Conservation (phyloP, 345 rosid genomes). For the Laguncularia racemosa region DNA sequence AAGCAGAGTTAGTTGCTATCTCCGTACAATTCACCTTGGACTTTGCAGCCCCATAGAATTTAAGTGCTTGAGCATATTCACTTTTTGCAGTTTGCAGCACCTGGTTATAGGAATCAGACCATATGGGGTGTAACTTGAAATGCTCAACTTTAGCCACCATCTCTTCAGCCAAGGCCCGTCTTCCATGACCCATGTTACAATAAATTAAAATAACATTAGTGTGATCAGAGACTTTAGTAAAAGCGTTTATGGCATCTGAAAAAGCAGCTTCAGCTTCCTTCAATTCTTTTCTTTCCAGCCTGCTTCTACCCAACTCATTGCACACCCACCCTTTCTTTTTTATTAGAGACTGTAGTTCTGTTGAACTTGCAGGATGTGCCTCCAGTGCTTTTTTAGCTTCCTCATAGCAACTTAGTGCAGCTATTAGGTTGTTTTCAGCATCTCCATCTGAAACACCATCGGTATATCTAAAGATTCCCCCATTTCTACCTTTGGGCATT, state of each 20-base stretch:
- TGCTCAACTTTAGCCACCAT: slow-evolving; percentile 57
- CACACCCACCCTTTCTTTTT: slow-evolving; percentile 91
- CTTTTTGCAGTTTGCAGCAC: slow-evolving; percentile 55
- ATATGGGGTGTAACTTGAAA: slow-evolving; percentile 36
- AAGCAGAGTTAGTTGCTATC: slow-evolving; percentile 25
- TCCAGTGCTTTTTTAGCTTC: slow-evolving; percentile 66
- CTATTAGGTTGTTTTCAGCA: slow-evolving; percentile 55
- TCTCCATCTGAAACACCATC: slow-evolving; percentile 35
- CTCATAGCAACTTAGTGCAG: slow-evolving; percentile 64
- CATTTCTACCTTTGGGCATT: slow-evolving; percentile 29
- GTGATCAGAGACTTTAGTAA: slow-evolving; percentile 68
- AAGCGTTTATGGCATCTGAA: slow-evolving; percentile 70
- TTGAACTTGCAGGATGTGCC: slow-evolving; percentile 43
- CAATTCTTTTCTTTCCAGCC: slow-evolving; percentile 62
- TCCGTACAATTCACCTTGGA: slow-evolving; percentile 40
- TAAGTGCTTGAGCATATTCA: slow-evolving; percentile 70
- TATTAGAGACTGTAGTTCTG: slow-evolving; percentile 48
- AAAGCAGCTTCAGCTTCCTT: slow-evolving; percentile 71
- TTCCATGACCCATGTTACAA: slow-evolving; percentile 90
- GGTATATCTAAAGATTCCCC: slow-evolving; percentile 83
- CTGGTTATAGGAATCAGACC: slow-evolving; percentile 45
- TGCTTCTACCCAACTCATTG: slow-evolving; percentile 82
- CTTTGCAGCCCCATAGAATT: slow-evolving; percentile 74
- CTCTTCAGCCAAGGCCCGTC: slow-evolving; percentile 92
- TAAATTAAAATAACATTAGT: slow-evolving; percentile 66